Percentiles rank a stretch among this genome's conserved stretches.
These are phyloP conservation scores for Russula sp. DNA, from an alignment of 768 basidiomycete species.

Conservation along the genomic window DNA sequence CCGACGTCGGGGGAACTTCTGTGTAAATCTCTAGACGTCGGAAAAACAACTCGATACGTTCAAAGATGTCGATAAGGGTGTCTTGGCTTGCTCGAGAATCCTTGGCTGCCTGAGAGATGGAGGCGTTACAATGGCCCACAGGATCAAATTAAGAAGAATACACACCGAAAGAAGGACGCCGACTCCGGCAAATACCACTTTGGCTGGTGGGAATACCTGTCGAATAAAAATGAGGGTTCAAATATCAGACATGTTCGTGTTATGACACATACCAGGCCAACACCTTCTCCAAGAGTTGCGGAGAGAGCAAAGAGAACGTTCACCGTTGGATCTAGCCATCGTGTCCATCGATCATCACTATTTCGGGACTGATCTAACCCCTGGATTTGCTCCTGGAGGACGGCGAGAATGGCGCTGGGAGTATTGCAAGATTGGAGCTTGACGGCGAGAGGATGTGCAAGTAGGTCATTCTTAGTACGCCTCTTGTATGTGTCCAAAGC, in stretches of 20 bases:
- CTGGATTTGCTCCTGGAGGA: background rate
- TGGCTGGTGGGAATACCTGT: background rate
- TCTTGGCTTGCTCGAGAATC: background rate
- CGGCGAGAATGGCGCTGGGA: background rate
- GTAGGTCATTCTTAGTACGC: background rate
- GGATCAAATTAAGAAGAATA: background rate
- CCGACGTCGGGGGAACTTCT: background rate
- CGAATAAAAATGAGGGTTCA: background rate
- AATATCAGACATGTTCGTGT: background rate
- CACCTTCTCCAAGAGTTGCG: background rate
- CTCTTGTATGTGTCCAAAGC: background rate
- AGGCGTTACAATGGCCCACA: background rate
- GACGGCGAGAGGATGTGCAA: background rate
- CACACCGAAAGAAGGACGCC: background rate
- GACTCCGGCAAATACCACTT: background rate
- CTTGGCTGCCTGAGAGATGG: background rate
- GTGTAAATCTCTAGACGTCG: background rate
- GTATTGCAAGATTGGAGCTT: background rate
- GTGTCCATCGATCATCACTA: background rate
- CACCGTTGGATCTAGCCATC: background rate
- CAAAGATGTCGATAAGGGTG: background rate
- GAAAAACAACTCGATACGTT: background rate
- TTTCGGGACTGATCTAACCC: background rate
- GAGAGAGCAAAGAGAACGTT: conserved; percentile 2
- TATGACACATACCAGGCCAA: background rate